These are phyloP conservation scores for Lipomyces anomalus DNA, from an alignment of 805 yeast genomes.

Conservation along the genomic window DNA sequence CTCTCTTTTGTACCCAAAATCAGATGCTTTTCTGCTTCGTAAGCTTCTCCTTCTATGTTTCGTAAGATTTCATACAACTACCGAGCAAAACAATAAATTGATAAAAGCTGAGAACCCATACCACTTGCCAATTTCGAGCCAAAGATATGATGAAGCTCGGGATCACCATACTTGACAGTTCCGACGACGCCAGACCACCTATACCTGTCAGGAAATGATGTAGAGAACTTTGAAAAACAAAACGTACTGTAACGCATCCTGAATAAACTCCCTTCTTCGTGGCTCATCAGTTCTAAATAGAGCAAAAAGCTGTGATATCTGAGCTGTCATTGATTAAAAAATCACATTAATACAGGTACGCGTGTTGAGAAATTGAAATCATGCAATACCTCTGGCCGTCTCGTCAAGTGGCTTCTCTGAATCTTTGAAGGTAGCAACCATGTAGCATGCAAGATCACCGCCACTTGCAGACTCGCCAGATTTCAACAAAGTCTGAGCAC, in stretches of 20 bases:
- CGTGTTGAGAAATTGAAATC: constrained; percentile 22
- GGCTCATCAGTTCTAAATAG: constrained; percentile 49
- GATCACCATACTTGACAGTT: constrained; percentile 60
- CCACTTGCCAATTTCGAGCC: constrained; percentile 54
- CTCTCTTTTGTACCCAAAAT: constrained; percentile 57
- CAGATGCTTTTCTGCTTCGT: constrained; percentile 69
- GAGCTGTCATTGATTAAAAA: constrained; percentile 27
- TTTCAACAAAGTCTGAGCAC: constrained; percentile 60
- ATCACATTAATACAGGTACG: not conserved
- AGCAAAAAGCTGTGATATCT: constrained; percentile 40
- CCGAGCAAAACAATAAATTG: not conserved
- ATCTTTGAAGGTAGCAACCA: constrained; percentile 62
- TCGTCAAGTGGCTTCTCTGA: constrained; percentile 42
- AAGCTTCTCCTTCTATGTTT: too few species aligned
- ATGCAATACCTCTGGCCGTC: constrained; percentile 41
- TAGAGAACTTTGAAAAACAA: too few species aligned
- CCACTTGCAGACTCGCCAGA: constrained; percentile 76
- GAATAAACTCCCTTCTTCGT: constrained; percentile 59
- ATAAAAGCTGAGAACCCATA: too few species aligned
- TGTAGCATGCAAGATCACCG: constrained; percentile 64
- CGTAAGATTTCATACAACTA: not conserved
- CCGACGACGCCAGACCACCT: constrained; percentile 60
- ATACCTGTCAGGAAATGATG: too few species aligned
- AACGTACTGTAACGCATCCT: constrained; percentile 49
- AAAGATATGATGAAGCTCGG: constrained; percentile 64